Evolutionary conservation across 2,329 filamentous ascomycete species (phyloP).

Genomic region (Aspergillus novofumigatus): DNA sequence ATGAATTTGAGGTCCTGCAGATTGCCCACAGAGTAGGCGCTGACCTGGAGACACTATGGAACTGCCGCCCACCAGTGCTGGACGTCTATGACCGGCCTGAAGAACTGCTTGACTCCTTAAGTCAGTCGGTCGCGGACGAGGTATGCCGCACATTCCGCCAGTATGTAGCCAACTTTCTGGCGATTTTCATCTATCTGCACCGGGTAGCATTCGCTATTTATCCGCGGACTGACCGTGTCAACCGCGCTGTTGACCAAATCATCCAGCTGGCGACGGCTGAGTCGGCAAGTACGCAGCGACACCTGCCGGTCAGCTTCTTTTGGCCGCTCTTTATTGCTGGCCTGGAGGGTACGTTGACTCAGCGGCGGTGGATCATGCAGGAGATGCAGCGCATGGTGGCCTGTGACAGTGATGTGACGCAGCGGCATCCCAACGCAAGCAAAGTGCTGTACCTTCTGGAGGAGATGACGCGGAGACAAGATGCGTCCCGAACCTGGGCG

Average conservation of each 20-base stretch:
- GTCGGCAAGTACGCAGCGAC: slow-evolving; percentile 9
- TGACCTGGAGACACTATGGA: slow-evolving; percentile 34
- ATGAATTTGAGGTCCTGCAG: slow-evolving; percentile 37
- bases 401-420: not conserved
- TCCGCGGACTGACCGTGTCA: slow-evolving; percentile 33
- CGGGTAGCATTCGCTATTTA: slow-evolving; percentile 37
- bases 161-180: slow-evolving; percentile 33
- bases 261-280: slow-evolving; percentile 32
- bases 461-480: slow-evolving; percentile 33
- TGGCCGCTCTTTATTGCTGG: slow-evolving; percentile 35
- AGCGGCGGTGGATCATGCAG: slow-evolving; percentile 30
- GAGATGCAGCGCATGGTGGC: slow-evolving; percentile 32
- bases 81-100: slow-evolving; percentile 29
- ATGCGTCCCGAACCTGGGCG: slow-evolving; percentile 31
- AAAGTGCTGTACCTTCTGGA: slow-evolving; percentile 28
- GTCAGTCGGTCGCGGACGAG: slow-evolving; percentile 21
- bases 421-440: slow-evolving; percentile 29
- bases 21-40: slow-evolving; percentile 34
- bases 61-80: slow-evolving; percentile 27
- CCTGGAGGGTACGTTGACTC: slow-evolving; percentile 27
- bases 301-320: slow-evolving; percentile 29
- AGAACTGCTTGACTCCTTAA: slow-evolving; percentile 24
- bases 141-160: slow-evolving; percentile 31
- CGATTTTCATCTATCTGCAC: slow-evolving; percentile 34
- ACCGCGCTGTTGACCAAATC: slow-evolving; percentile 32